phyloP scores from a whole-genome alignment of 441 rosid genomes.

The Erodium texanum region DNA sequence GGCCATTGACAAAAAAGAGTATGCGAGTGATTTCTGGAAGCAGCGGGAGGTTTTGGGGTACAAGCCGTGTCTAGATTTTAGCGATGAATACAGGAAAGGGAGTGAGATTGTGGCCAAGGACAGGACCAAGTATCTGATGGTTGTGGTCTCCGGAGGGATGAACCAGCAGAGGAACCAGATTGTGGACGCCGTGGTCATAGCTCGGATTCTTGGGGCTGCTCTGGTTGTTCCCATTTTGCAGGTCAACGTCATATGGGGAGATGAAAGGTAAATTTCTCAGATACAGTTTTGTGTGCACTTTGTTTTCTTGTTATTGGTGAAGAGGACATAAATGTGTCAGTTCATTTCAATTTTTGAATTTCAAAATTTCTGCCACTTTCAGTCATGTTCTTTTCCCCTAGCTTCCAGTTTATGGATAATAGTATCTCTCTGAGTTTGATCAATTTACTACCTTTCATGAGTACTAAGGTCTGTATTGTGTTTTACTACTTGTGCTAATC shows the following conservation, averaged over 20 bases:
- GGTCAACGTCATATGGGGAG: constrained; percentile 93
- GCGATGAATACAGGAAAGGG: constrained; percentile 37
- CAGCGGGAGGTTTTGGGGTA: constrained; percentile 89
- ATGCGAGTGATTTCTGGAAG: constrained; percentile 53
- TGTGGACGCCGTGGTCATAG: constrained; percentile 91
- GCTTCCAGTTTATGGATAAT: too few species aligned
- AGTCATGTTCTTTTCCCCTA: too few species aligned
- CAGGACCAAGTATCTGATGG: constrained; percentile 62
- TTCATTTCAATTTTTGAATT: too few species aligned
- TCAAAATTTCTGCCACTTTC: too few species aligned
- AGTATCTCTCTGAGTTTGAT: background rate
- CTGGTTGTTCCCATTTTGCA: constrained; percentile 89
- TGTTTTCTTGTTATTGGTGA: too few species aligned
- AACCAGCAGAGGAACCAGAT: constrained; percentile 98
- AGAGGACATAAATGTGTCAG: too few species aligned
- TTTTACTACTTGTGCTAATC: background rate
- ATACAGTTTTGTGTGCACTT: background rate
- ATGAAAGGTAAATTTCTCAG: constrained; percentile 53
- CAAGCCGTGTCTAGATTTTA: constrained; percentile 65
- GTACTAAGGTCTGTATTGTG: background rate
- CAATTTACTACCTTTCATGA: background rate
- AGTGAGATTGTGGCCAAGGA: constrained; percentile 31
- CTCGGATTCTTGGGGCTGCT: constrained; percentile 89
- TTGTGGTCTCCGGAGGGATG: constrained; percentile 86
- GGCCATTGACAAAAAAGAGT: constrained; percentile 11